Conservation (phyloP, 2,329 filamentous ascomycete genomes). For the Tolypocladium ophioglossoides region DNA sequence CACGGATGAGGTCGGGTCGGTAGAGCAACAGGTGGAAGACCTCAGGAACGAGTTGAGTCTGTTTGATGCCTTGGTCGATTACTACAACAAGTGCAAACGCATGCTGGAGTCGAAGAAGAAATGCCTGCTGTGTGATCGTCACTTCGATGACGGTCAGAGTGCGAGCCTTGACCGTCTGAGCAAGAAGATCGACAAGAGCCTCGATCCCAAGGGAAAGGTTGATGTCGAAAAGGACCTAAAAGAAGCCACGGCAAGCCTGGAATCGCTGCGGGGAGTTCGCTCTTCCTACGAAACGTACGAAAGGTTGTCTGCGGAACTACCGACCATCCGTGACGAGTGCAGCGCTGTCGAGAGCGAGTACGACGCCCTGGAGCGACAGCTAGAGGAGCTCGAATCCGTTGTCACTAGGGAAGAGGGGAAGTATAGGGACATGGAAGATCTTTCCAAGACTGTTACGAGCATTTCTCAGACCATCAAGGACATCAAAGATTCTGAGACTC, state of each 20-base stretch:
- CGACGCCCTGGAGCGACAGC: conserved; percentile 44
- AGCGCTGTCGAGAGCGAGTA: conserved; percentile 51
- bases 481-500: conserved; percentile 57
- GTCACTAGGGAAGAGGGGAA: conserved; percentile 55
- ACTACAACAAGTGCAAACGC: conserved; percentile 58
- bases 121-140: conserved; percentile 66
- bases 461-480: conserved; percentile 66
- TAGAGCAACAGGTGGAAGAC: conserved; percentile 47
- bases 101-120: conserved; percentile 56
- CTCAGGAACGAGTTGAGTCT: conserved; percentile 58
- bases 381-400: conserved; percentile 57
- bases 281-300: conserved; percentile 65
- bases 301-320: conserved; percentile 61
- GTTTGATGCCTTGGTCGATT: conserved; percentile 58
- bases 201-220: conserved; percentile 51
- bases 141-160: conserved; percentile 50
- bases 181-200: conserved; percentile 53
- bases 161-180: conserved; percentile 52
- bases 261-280: conserved; percentile 50
- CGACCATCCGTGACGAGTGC: conserved; percentile 54
- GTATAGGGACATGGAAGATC: conserved; percentile 62
- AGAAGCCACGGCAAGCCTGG: conserved; percentile 36
- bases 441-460: conserved; percentile 64
- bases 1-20: conserved; percentile 35
- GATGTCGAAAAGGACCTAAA: conserved; percentile 53